Conservation (phyloP, 2,329 filamentous ascomycete species). For the Aureobasidium sp. region DNA sequence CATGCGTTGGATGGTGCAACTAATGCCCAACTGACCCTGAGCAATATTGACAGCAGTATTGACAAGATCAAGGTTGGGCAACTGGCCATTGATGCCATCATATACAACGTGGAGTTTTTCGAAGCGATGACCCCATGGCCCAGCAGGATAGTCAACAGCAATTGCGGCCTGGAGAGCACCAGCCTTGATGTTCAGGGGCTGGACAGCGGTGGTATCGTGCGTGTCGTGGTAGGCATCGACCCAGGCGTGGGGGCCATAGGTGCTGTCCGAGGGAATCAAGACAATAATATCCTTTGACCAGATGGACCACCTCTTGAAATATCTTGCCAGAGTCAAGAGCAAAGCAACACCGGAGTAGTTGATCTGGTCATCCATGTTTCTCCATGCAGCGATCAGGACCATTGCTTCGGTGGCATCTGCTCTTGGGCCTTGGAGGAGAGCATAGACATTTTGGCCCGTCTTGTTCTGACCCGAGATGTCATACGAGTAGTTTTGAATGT, state of each 20-base stretch:
- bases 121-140: constrained; percentile 67
- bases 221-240: constrained; percentile 95
- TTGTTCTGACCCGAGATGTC: constrained; percentile 66
- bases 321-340: constrained; percentile 77
- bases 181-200: constrained; percentile 78
- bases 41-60: constrained; percentile 89
- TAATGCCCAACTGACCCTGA: constrained; percentile 84
- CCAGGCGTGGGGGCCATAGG: constrained; percentile 89
- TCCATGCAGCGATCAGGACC: constrained; percentile 84
- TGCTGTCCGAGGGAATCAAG: constrained; percentile 80
- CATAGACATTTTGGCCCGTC: constrained; percentile 84
- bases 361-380: constrained; percentile 66
- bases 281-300: constrained; percentile 99
- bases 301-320: constrained; percentile 95
- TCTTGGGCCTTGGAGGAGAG: constrained; percentile 83
- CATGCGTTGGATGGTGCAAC: constrained; percentile 78
- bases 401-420: constrained; percentile 97
- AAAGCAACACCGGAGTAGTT: constrained; percentile 86
- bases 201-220: constrained; percentile 63
- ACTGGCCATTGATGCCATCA: constrained; percentile 89
- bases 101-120: constrained; percentile 87
- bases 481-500: constrained; percentile 83
- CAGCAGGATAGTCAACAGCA: constrained; percentile 78
- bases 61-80: constrained; percentile 92
- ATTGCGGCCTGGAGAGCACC: constrained; percentile 88